phyloP scores from a whole-genome alignment of 192 early-diverging fungal species.

The Coemansia sp. region DNA sequence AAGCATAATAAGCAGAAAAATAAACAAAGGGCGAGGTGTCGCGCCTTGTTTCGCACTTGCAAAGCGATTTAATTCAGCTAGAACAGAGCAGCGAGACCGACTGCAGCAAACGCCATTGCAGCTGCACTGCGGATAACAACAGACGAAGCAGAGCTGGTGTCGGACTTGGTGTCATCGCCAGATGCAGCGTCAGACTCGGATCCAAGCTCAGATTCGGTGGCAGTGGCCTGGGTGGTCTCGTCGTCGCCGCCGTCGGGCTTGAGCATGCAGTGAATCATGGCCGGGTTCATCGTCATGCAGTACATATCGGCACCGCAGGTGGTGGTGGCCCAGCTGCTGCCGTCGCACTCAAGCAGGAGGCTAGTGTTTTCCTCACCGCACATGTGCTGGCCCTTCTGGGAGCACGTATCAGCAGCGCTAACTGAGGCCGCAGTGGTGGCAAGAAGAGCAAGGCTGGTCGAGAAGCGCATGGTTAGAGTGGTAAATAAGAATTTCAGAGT shows the following conservation, averaged over 20 bases:
- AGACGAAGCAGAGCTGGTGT: slow-evolving; percentile 3
- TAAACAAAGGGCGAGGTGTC: neutral
- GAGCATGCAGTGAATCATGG: slow-evolving; percentile 55
- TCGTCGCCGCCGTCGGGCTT: slow-evolving; percentile 12
- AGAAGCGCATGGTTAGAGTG: slow-evolving; percentile 19
- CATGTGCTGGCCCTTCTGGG: slow-evolving; percentile 10
- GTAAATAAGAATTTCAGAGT: slow-evolving; percentile 8
- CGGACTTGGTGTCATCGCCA: neutral
- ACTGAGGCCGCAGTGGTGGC: slow-evolving; percentile 13
- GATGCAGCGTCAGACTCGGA: neutral
- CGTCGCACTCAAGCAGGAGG: slow-evolving; percentile 24
- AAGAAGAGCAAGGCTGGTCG: slow-evolving; percentile 18
- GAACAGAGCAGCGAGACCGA: slow-evolving; percentile 34
- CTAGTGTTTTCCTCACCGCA: slow-evolving; percentile 21
- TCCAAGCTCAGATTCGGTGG: neutral
- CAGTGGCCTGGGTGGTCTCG: slow-evolving; percentile 3
- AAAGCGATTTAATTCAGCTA: slow-evolving; percentile 8
- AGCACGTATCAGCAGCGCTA: slow-evolving; percentile 25
- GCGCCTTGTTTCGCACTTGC: neutral
- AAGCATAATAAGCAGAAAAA: neutral
- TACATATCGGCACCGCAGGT: slow-evolving; percentile 22
- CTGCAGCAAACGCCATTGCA: slow-evolving; percentile 17
- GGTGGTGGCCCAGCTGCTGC: slow-evolving; percentile 24
- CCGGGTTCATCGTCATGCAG: slow-evolving; percentile 52
- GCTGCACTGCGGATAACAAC: slow-evolving; percentile 9